Base-by-base conservation (phyloP, 768 basidiomycete species). In the Mycena belliarum region DNA sequence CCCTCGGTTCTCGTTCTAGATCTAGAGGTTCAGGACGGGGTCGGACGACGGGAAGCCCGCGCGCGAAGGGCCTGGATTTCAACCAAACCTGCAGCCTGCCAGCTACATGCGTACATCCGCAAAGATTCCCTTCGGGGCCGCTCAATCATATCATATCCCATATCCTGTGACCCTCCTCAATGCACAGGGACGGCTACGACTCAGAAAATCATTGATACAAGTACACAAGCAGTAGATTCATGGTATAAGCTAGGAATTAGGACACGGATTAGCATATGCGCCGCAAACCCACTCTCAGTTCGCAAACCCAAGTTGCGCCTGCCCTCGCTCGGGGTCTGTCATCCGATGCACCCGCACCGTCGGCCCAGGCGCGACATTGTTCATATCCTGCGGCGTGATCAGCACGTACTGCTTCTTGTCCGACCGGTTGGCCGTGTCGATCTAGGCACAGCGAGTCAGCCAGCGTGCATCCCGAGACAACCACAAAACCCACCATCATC, bases 381-480 rank as follows among this genome's bases (percentile, higher is more conserved):
- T 83, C 90, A 94, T 93, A 64, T 91, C 91, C 65, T 93, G 91
- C n/a, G 96, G 96, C 1, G 95, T 97, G 69, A 98, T 98, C 43
- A 98, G 80, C 50, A 98, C 85, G 68, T 93, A 96, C 71, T 98
- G 96, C 66, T 92, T 94, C 73, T 87, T 85, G 70, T 93, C 86
- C 8, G 89, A 89, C 10, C 84, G 80, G 65, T 91, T 93, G 9
- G 95, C 95, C 2, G 91, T 92, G 25, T 95, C 93, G 62, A 95
- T 91, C 92, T 93, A 55, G 15, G 32, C n/a, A 16, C 7, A 24
- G 21, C 15, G n/a, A 9, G 37, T 49, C 26, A 37, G 43, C 23
- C 24, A 47, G 6, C n/a, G 7, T 47, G 7, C 45, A 28, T 10
- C 2, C 16, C 18, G 16, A 29, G 44, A n/a, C 28, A 20, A 26